These are phyloP conservation scores for Colletotrichum cereale DNA, from an alignment of 2,329 filamentous ascomycete genomes.

Conservation along the genomic window DNA sequence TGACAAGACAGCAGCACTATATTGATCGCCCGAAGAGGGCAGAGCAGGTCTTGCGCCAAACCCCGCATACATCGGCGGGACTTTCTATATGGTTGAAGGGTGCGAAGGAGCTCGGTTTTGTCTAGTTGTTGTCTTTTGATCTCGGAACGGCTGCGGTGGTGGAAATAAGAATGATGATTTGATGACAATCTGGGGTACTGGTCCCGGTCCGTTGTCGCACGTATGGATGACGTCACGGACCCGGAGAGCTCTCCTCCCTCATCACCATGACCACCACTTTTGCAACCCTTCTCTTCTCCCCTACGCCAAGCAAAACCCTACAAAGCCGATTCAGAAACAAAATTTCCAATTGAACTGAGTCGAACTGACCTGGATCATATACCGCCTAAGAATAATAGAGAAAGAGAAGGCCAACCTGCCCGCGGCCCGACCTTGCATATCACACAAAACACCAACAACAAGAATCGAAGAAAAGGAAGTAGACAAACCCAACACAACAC, in stretches of 20 bases:
- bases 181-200: constrained; percentile 17
- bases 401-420: background rate
- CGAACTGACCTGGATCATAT: background rate
- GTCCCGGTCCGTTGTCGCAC: constrained; percentile 7
- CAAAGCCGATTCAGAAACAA: too few species aligned
- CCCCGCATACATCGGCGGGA: background rate
- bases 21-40: background rate
- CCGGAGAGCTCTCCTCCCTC: background rate
- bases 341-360: background rate
- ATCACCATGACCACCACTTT: background rate
- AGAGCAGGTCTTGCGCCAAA: background rate
- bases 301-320: background rate
- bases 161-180: constrained; percentile 20
- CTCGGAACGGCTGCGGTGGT: background rate
- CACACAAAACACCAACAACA: background rate
- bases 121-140: background rate
- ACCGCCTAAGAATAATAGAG: background rate
- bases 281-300: background rate
- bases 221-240: constrained; percentile 34
- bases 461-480: background rate
- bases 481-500: background rate
- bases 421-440: background rate
- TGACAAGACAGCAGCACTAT: background rate
- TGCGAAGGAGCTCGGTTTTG: background rate
- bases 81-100: background rate